A percentile compares a stretch with the other conserved stretches of the same genome.
Evolutionary conservation across 1,139 yeast species (phyloP).

Genomic region (Hemisphaericaspora xylanilytica): DNA sequence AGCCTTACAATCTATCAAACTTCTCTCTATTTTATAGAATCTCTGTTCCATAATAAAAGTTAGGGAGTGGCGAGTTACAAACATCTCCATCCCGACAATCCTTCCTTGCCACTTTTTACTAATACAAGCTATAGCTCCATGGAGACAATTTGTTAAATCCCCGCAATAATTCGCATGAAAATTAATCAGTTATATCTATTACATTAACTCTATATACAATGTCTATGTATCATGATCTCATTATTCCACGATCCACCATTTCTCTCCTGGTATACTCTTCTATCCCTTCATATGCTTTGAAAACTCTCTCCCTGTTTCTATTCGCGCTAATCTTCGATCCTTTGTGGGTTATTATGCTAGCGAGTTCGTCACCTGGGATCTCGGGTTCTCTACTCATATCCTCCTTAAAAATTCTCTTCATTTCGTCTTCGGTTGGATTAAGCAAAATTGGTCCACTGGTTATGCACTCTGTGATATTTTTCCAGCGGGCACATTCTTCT

Average conservation of each 20-base stretch:
- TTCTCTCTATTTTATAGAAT: no score
- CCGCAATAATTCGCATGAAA: no score
- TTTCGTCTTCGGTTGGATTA: background rate
- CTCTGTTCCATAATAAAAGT: no score
- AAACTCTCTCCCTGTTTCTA: constrained; percentile 14
- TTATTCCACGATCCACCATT: constrained; percentile 19
- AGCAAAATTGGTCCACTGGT: background rate
- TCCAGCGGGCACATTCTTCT: constrained; percentile 19
- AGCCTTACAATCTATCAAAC: no score
- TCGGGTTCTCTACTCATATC: background rate
- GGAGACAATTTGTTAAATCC: no score
- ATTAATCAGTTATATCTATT: background rate
- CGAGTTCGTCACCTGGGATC: constrained; percentile 6
- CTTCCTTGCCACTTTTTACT: no score
- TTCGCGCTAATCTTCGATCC: constrained; percentile 8
- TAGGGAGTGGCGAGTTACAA: no score
- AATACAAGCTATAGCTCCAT: no score
- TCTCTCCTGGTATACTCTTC: constrained; percentile 16
- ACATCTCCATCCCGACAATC: no score
- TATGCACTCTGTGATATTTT: constrained; percentile 8
- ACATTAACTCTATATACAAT: constrained; percentile 2
- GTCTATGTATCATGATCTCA: constrained; percentile 4
- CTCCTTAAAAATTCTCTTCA: background rate
- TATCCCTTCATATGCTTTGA: constrained; percentile 18
- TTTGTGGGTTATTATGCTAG: constrained; percentile 5